A percentile compares a stretch with the other conserved stretches of the same genome.
These are phyloP conservation scores for Phytopythium vexans DNA, from an alignment of 352 stramenopile genomes.

Conservation along the genomic window DNA sequence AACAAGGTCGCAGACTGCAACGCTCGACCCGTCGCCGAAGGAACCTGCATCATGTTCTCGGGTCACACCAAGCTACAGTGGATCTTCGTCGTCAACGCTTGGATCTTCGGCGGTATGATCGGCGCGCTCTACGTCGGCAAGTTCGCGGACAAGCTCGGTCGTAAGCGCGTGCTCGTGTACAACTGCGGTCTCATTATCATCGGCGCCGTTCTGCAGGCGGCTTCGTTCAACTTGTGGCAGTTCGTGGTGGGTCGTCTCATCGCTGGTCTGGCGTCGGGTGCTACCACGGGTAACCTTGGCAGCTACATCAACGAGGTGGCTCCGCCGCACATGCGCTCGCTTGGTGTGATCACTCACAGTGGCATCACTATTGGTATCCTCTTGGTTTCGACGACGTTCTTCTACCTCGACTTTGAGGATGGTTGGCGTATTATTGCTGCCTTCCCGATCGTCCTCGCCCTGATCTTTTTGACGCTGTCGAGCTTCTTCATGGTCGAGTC, in stretches of 20 bases:
- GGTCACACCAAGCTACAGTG: conserved; percentile 28
- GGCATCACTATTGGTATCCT: conserved; percentile 39
- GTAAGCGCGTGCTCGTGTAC: conserved; percentile 38
- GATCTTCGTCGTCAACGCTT: conserved; percentile 39
- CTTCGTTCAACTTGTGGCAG: conserved; percentile 23
- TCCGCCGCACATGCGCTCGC: conserved; percentile 32
- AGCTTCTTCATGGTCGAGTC: conserved; percentile 50
- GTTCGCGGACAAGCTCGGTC: conserved; percentile 30
- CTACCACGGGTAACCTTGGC: conserved; percentile 34
- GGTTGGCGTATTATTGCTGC: conserved; percentile 61
- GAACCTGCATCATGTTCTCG: conserved; percentile 33
- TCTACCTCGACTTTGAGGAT: conserved; percentile 43
- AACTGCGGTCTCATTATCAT: conserved; percentile 38
- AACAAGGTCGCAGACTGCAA: conserved; percentile 22
- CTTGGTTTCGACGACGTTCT: conserved; percentile 44
- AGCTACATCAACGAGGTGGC: conserved; percentile 52
- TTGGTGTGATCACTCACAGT: conserved; percentile 33
- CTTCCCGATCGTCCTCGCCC: conserved; percentile 50
- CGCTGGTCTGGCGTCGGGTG: conserved; percentile 48
- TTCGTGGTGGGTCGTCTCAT: conserved; percentile 44
- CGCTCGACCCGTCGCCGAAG: conserved; percentile 7
- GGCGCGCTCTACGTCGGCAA: conserved; percentile 21
- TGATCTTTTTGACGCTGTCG: conserved; percentile 38
- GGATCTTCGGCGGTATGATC: conserved; percentile 39
- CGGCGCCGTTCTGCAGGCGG: conserved; percentile 25